Base-by-base conservation (phyloP, 2,329 filamentous ascomycete genomes). In the Diplodia scrobiculata region DNA sequence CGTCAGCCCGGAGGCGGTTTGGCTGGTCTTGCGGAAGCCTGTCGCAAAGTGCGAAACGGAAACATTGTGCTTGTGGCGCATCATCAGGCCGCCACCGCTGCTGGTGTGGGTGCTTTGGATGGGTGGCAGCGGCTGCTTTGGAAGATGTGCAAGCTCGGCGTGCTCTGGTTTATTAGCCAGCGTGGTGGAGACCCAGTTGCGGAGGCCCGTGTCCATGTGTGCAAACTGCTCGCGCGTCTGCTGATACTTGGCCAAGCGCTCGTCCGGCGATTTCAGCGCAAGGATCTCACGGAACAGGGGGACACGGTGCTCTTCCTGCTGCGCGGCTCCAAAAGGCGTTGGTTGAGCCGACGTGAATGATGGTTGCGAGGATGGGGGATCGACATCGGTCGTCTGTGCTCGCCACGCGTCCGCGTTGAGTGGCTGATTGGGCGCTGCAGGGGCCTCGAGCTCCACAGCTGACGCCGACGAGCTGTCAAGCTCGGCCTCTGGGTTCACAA, bases 181-280 rank as follows among this genome's bases (percentile, higher is more conserved):
- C 17, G 82, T 84, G 17, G 79, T 73, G 51, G 79, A 74, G 19
- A 89, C 73, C 87, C 87, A 89, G 69, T 82, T 77, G 65, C 78
- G 81, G n/a, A 98, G 80, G 1, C 93, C 92, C 5, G 90, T 90
- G 67, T 97, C 87, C 74, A 89, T 87, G 13, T 79, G 76, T 0
- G 89, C 88, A 75, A 92, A 92, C 53, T 90, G 85, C 17, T 85
- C 80, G 52, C 91, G 86, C 0, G 90, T 89, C 67, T 89, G 85
- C 67, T 91, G 86, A 75, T 91, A 96, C 14, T 87, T 88, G 51
- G 84, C 81, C 67, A 95, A 90, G 21, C 92, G 87, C 70, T 95
- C 88, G 14, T 83, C 76, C 0, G 87, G 77, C 1, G 85, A 86
- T 17, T 85, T 82, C 59, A 95, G 82, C 9, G 85, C 86, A 71